Percentiles rank a stretch among this genome's conserved stretches.
phyloP scores from a whole-genome alignment of 768 basidiomycete species.

The Tricholomella constricta region DNA sequence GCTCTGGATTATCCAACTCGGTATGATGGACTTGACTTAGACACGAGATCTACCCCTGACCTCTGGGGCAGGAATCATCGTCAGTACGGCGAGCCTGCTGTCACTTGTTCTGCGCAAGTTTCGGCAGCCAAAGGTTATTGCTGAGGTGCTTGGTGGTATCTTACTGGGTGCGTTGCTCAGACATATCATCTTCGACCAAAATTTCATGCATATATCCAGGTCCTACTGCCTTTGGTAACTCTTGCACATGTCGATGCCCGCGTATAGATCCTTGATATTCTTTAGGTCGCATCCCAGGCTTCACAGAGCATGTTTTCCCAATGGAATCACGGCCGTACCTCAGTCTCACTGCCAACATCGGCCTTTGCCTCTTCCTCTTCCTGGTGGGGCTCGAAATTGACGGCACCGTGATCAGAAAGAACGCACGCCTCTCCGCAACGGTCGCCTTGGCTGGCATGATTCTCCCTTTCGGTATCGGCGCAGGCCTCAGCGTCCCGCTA shows the following conservation, averaged over 20 bases:
- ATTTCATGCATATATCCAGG: conserved; percentile 31
- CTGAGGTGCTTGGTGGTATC: conserved; percentile 87
- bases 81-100: conserved; percentile 77
- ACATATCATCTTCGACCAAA: conserved; percentile 30
- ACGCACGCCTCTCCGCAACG: conserved; percentile 63
- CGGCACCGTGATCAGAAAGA: conserved; percentile 70
- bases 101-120: conserved; percentile 71
- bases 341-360: conserved; percentile 86
- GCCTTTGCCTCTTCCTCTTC: conserved; percentile 86
- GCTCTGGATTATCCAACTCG: conserved; percentile 79
- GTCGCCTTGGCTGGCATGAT: conserved; percentile 85
- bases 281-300: conserved; percentile 81
- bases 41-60: not conserved
- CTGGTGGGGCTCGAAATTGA: conserved; percentile 95
- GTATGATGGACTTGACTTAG: conserved; percentile 37
- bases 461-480: conserved; percentile 86
- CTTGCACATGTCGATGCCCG: not conserved
- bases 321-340: conserved; percentile 70
- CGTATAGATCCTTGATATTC: not conserved
- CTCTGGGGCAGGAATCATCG: conserved; percentile 68
- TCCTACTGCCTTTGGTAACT: conserved; percentile 49
- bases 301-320: conserved; percentile 87
- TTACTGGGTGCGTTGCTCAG: conserved; percentile 72
- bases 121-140: conserved; percentile 84
- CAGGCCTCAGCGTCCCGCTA: conserved; percentile 60